Evolutionary conservation across 2,329 filamentous ascomycete species (phyloP), one percentile per base, ranked within the genome.

Genomic region (Stemphylium lycopersici): DNA sequence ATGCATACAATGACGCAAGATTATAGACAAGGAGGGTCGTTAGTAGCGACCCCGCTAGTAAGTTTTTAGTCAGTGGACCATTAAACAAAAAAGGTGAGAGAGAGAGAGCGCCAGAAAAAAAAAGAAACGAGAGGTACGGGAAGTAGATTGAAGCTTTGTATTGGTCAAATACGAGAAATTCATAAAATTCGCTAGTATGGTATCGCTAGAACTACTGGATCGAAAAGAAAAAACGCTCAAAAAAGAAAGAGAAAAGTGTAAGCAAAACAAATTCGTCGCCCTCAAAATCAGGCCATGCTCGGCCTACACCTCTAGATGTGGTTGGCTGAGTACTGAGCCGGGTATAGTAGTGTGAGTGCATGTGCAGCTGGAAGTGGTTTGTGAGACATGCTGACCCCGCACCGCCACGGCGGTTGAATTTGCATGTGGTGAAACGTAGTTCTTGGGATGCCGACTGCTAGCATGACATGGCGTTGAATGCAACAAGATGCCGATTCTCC

Each of bases 311-410:
- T 6, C 22, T 6, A 18, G 6, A 2, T n/a, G 16, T 40, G 12
- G 45, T 39, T 45, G 47, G 52, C 47, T 46, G 24, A n/a, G 26
- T 4, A 22, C 18, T 24, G 18, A 24, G 20, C n/a, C 16, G 18
- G 41, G 32, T 50, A 36, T 49, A 16, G 36, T 34, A 12, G 24
- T 49, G 43, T 16, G 11, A 26, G 45, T 26, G 50, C 31, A 40
- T 55, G 41, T 31, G 18, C 29, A 31, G 31, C 40, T 42, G 29
- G 38, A 42, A n/a, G 32, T 33, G 37, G n/a, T 36, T 24, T 20
- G 31, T 42, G 20, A 55, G 37, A 46, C 52, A 51, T 37, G 47
- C 31, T 51, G 31, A 51, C 47, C 40, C 47, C 48, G 22, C 47
- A 51, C 37, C 37, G 40, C 18, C 11, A 20, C 38, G 52, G 32